These are phyloP conservation scores for Fraxinus paxiana DNA, from an alignment of 305 asterid species.

Conservation along the genomic window DNA sequence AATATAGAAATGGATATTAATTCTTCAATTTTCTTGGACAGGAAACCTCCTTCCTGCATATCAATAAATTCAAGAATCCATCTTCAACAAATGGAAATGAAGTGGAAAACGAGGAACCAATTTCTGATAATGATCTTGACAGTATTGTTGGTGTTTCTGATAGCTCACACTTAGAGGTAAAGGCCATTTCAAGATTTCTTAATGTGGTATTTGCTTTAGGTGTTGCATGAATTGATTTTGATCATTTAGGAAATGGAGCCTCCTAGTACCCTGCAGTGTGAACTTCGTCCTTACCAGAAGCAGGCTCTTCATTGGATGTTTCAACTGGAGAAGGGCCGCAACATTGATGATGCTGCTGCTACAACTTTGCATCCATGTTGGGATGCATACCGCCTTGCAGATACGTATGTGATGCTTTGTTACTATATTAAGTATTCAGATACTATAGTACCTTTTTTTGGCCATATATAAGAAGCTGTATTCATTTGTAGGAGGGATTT, in stretches of 20 bases:
- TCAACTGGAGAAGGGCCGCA: conserved; percentile 70
- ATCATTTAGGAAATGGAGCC: conserved; percentile 85
- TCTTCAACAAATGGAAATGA: conserved; percentile 44
- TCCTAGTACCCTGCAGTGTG: conserved; percentile 74
- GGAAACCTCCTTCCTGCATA: conserved; percentile 56
- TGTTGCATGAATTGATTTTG: conserved; percentile 22
- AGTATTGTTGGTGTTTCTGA: conserved; percentile 81
- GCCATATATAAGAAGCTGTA: conserved; percentile 12
- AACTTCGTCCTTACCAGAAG: conserved; percentile 93
- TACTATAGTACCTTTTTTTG: neutral
- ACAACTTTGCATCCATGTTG: conserved; percentile 90
- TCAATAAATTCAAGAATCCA: conserved; percentile 40
- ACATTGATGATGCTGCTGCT: conserved; percentile 60
- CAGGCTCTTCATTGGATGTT: conserved; percentile 97
- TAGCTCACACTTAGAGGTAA: conserved; percentile 70
- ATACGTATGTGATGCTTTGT: conserved; percentile 46
- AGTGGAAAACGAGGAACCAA: conserved; percentile 67
- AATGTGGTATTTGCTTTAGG: neutral
- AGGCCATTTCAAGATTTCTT: conserved; percentile 17
- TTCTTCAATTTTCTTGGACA: conserved; percentile 35
- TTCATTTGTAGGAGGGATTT: conserved; percentile 63
- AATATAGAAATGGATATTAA: conserved; percentile 21
- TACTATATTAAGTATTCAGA: conserved; percentile 17
- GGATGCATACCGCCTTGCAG: conserved; percentile 85
- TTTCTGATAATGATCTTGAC: conserved; percentile 90